A percentile compares a stretch with the other conserved stretches of the same genome.
phyloP scores from a whole-genome alignment of 495 filamentous ascomycete genomes.

The Neurospora terricola region DNA sequence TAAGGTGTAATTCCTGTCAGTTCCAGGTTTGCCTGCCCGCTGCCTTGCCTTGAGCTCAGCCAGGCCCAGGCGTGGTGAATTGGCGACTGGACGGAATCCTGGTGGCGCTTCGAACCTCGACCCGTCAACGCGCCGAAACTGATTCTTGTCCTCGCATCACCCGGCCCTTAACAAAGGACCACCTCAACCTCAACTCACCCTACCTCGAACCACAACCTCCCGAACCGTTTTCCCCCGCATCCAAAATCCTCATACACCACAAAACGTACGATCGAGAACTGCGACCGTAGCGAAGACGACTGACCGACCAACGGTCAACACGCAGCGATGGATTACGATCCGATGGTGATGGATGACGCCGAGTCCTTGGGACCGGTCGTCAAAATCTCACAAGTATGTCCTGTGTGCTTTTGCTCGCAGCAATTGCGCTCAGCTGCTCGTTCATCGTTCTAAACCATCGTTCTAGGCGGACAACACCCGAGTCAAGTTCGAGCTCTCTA shows the following conservation, averaged over 20 bases:
- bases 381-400: conserved; percentile 58
- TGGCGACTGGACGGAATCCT: background rate
- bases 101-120: background rate
- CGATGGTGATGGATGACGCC: conserved; percentile 48
- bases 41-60: background rate
- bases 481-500: conserved; percentile 73
- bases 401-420: conserved; percentile 5
- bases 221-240: background rate
- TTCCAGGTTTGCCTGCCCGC: background rate
- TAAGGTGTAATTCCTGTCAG: background rate
- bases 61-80: background rate
- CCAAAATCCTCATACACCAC: background rate
- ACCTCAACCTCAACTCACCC: background rate
- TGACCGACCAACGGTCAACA: background rate
- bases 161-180: background rate
- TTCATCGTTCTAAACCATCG: conserved; percentile 4
- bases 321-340: conserved; percentile 54
- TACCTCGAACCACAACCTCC: background rate
- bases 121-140: background rate
- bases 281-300: background rate
- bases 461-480: conserved; percentile 54
- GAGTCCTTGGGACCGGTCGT: conserved; percentile 58
- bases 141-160: background rate
- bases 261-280: background rate
- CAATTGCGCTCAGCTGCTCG: background rate